Conservation (phyloP, 2,329 filamentous ascomycete genomes). For the Epichloe amarillans region DNA sequence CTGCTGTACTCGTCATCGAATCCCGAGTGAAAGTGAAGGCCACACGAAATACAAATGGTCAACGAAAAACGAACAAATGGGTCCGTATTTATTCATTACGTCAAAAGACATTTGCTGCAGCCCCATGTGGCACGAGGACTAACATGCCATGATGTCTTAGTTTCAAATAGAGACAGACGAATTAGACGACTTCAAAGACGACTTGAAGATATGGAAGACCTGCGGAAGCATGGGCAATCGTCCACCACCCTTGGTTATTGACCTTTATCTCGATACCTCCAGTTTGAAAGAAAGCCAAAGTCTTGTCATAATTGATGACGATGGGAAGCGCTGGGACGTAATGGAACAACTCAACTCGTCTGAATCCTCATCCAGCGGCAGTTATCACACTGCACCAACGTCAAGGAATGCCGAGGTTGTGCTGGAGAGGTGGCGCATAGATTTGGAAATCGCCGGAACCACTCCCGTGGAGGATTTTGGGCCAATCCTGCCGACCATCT, state of each 20-base stretch:
- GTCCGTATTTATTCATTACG: constrained; percentile 36
- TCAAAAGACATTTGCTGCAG: background rate
- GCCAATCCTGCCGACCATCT: constrained; percentile 64
- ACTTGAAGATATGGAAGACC: constrained; percentile 68
- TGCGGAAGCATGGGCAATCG: constrained; percentile 64
- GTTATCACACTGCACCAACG: constrained; percentile 25
- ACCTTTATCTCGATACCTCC: constrained; percentile 75
- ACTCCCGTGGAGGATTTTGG: constrained; percentile 45
- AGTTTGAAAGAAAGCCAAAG: constrained; percentile 72
- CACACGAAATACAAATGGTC: constrained; percentile 26
- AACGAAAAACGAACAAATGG: constrained; percentile 69
- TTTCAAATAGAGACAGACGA: constrained; percentile 94
- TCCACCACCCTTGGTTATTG: constrained; percentile 76
- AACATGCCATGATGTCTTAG: constrained; percentile 30
- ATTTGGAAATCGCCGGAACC: constrained; percentile 44
- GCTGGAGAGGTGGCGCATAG: constrained; percentile 81
- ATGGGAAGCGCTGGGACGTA: constrained; percentile 88
- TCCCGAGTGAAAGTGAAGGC: constrained; percentile 60
- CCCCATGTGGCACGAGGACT: background rate
- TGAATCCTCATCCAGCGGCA: constrained; percentile 33
- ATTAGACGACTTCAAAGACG: constrained; percentile 73
- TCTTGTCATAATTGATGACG: constrained; percentile 74
- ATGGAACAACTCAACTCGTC: constrained; percentile 64
- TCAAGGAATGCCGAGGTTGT: constrained; percentile 58
- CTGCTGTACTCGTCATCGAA: constrained; percentile 70